Base-by-base conservation (phyloP, 2,329 filamentous ascomycete species). In the Chaetomium sp. region DNA sequence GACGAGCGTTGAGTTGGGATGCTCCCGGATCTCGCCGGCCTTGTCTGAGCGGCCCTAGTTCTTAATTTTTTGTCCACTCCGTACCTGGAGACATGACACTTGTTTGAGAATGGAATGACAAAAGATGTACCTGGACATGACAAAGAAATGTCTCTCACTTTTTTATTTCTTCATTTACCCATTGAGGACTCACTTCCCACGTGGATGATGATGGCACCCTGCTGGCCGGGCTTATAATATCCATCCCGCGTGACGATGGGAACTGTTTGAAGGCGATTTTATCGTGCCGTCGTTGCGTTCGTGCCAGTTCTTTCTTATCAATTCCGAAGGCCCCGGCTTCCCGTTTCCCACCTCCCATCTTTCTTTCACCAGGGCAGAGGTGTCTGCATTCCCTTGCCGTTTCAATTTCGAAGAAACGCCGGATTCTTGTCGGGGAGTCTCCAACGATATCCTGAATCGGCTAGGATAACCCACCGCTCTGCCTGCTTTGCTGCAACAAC, bases 71-170 rank as follows among this genome's bases (percentile, higher is more conserved):
- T 27, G 19, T 27, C 19, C 19, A 27, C 19, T 27, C 7, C 37
- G 38, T 48, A 54, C 36, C 54, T 48, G 14, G 14, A 45, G 46
- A 43, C 43, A 34, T 49, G 37, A 12, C 35, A 12, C 41, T 34
- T 11, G 32, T 45, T 35, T 12, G 42, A 44, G 12, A 34, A 34
- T 2, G 27, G n/a, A 14, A 33, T 11, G 19, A 7, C 34, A 32
- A 11, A 9, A 34, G n/a, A 46, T 41, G 54, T 56, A 52, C 42
- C 36, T 52, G 43, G 35, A 33, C 38, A 37, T 45, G n/a, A 50
- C 12, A n/a, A 14, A 42, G 34, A 49, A 49, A 35, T 8, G 9
- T 34, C 11, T 49, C 41, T 49, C 14, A 3, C 14, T 11, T 27
- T 27, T 27, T 3, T 35, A 43, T 9, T 41, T 19, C n/a, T 9